Evolutionary conservation across 2,329 filamentous ascomycete species (phyloP), one percentile per base, ranked within the genome.

Genomic region (Botryosphaeria dothidea): DNA sequence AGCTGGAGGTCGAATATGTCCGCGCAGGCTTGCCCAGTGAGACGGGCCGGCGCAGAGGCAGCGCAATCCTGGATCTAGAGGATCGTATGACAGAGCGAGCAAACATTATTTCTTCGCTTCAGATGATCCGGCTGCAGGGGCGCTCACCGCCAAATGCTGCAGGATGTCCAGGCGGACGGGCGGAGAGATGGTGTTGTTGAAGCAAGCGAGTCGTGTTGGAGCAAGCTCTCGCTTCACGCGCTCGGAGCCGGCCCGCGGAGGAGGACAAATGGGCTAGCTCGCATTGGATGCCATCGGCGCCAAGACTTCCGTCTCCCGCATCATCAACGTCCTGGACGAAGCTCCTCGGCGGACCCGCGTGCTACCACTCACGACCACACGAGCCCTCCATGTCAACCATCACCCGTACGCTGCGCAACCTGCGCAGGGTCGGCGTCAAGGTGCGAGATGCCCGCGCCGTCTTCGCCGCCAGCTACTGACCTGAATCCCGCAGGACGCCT

Each of bases 371-470:
- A 41, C 52, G 15, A 36, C 62, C 49, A 51, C 54, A 25, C 31
- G 43, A 48, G 72, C 72, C 76, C 81, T 84, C 78, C 78, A 99
- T 99, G 95, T 98, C 95, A 84, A 97, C 92, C 67, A 83, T 97
- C 73, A 80, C 89, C 70, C 90, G 95, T 81, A 97, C 94, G 27
- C 81, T 97, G 75, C 86, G 89, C 80, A 96, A 97, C 79, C 78
- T 97, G 77, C 90, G 92, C 84, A 90, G 88, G 82, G 88, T 96
- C 77, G 95, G 95, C 64, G 75, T 97, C 75, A 96, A 93, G 90
- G 93, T 93, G 80, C 69, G 80, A 67, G 29, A 34, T 27, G 63
- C 46, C 41, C 29, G 36, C 25, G 64, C 65, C 64, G 67, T 77
- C 79, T 72, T 79, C 69, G 65, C 62, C 52, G 41, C 43, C 62